phyloP scores from a whole-genome alignment of 495 filamentous ascomycete genomes.

The Cryomyces antarcticus region DNA sequence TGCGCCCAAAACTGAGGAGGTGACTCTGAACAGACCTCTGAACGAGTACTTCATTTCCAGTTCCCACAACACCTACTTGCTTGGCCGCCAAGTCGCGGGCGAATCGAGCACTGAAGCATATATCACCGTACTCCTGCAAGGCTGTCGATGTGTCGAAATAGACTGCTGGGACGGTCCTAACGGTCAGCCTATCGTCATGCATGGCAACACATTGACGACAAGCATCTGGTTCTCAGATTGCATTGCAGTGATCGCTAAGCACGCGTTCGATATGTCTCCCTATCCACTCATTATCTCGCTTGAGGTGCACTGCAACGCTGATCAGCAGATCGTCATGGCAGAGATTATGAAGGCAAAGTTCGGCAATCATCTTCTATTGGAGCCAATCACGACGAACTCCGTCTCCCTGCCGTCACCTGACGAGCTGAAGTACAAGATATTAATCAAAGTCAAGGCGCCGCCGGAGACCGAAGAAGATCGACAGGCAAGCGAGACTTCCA shows the following conservation, averaged over 20 bases:
- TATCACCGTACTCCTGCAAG: conserved; percentile 67
- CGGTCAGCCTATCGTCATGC: conserved; percentile 68
- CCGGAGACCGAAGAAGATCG: conserved; percentile 31
- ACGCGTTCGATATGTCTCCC: conserved; percentile 62
- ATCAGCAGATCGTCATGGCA: conserved; percentile 76
- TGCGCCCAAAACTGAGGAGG: conserved; percentile 23
- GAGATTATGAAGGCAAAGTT: conserved; percentile 74
- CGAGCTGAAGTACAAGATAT: conserved; percentile 57
- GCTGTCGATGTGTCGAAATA: conserved; percentile 88
- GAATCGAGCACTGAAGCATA: conserved; percentile 87
- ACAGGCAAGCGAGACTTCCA: conserved; percentile 63
- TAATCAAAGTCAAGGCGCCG: conserved; percentile 81
- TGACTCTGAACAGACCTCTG: conserved; percentile 54
- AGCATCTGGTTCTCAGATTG: conserved; percentile 74
- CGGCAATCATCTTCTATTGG: conserved; percentile 51
- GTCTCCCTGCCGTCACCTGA: conserved; percentile 63
- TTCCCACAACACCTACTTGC: conserved; percentile 93
- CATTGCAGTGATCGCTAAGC: conserved; percentile 78
- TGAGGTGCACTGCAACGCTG: conserved; percentile 74
- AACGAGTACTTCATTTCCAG: conserved; percentile 98
- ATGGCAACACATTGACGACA: conserved; percentile 75
- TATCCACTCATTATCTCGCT: conserved; percentile 88
- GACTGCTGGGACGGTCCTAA: conserved; percentile 93
- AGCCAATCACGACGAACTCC: conserved; percentile 46
- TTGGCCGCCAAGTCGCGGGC: conserved; percentile 75